Base-by-base conservation (phyloP, 768 basidiomycete species). In the Hygrocybe punicea region DNA sequence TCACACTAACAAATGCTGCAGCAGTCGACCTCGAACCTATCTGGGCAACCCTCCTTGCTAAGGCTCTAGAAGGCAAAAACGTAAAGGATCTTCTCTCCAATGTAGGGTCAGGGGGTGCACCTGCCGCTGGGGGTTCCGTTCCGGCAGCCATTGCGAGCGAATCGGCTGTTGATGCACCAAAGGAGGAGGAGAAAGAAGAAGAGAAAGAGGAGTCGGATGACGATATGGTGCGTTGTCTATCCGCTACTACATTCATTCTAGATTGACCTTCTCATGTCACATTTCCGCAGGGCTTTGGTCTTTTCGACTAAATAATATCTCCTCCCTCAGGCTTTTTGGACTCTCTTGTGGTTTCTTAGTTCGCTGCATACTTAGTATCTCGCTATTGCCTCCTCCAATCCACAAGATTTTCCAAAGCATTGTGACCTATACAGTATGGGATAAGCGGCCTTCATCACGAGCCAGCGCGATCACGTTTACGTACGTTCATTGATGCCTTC, bases 41-140 rank as follows among this genome's bases (percentile, higher is more conserved):
- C 80, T 98, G 97, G 97, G 94, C 94, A 57, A 76, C 88, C 13
- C 89, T 99, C 67, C 91, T 99, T 69, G 91, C 96, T 60, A 98
- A 97, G 76, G 96, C 97, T 35, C 86, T 99, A 53, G 94, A 96
- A 77, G 96, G 95, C 68, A 97, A 96, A 83, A 85, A 98, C 78
- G 84, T 99, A 68, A 98, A 93, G 78, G 93, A 95, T 45, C 82
- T 98, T 53, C 84, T 99, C 62, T 89, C 90, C 60, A 96, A 93
- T 80, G 93, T 99, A 61, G 95, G 96, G 61, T 80, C 91, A 55
- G 93, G 95, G 60, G 93, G 86, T 60, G 91, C 86, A 64, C 87
- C 92, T 49, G 80, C 74, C 51, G 81, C 67, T 13, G 45, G 45
- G 17, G 45, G 45, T 10, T 4, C 4, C 59, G 73, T 76, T 48